Evolutionary conservation across 192 early-diverging fungal genomes (phyloP).

Genomic region (Lobosporangium transversale): DNA sequence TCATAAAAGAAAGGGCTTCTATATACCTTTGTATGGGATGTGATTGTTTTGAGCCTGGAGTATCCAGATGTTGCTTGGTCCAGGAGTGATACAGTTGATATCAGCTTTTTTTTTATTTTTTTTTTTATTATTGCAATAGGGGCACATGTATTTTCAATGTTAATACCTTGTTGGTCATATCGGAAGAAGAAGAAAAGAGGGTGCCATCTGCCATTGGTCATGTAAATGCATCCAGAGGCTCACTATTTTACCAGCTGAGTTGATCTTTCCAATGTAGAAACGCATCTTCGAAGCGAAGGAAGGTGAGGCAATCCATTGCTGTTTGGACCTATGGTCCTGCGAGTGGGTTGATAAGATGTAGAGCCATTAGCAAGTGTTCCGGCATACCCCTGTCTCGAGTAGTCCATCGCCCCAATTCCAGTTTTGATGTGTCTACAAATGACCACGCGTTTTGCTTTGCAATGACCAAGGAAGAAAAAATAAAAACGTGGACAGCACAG

Average conservation of each 20-base stretch:
- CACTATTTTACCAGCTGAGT: conserved; percentile 29
- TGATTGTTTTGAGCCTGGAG: conserved; percentile 38
- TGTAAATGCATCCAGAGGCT: no score
- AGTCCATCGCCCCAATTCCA: no score
- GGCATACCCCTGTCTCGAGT: neutral
- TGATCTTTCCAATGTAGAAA: conserved; percentile 28
- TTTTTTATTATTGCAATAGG: neutral
- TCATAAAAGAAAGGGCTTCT: neutral
- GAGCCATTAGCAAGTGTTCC: neutral
- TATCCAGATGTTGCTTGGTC: conserved; percentile 44
- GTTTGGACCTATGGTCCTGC: conserved; percentile 8
- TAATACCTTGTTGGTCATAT: no score
- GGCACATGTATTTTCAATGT: neutral
- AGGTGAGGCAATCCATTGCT: conserved; percentile 5
- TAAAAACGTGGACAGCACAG: neutral
- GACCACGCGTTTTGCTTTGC: no score
- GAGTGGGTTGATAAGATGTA: neutral
- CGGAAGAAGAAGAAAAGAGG: no score
- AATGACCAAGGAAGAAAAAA: conserved; percentile 3
- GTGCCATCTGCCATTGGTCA: no score
- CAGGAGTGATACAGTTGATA: conserved; percentile 18
- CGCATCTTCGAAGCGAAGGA: conserved; percentile 39
- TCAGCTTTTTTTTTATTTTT: conserved; percentile 25
- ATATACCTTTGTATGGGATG: conserved; percentile 35
- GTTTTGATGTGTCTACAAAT: no score